Evolutionary conservation across 2,329 filamentous ascomycete genomes (phyloP).

Genomic region (Bertia moriformis): DNA sequence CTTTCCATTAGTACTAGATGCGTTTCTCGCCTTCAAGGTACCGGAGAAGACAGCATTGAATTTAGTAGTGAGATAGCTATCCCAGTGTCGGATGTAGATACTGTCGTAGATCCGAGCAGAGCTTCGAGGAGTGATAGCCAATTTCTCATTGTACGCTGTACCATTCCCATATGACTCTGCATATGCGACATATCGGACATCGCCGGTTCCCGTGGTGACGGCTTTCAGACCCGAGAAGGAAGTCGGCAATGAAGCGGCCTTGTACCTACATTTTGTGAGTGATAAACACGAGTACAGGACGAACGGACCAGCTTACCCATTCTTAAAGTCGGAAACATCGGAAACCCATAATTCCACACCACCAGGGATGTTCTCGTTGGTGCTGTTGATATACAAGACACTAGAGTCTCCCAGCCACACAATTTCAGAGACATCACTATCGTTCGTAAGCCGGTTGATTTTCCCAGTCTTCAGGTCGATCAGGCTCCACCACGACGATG

Average conservation of each 20-base stretch:
- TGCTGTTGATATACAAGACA: neutral
- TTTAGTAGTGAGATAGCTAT: constrained; percentile 53
- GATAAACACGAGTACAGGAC: neutral
- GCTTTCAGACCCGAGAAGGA: neutral
- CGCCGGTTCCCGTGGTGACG: neutral
- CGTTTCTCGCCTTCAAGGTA: constrained; percentile 27
- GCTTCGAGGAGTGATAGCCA: constrained; percentile 27
- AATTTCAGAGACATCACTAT: neutral
- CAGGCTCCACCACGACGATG: neutral
- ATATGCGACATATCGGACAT: neutral
- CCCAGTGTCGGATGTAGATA: constrained; percentile 73
- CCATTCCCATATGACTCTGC: neutral
- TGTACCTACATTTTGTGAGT: neutral
- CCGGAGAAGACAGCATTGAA: constrained; percentile 63
- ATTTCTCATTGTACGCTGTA: neutral
- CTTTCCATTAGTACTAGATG: neutral
- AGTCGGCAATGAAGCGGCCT: neutral
- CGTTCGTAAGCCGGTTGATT: neutral
- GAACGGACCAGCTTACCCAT: neutral
- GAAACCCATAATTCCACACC: neutral
- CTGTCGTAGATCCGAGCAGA: constrained; percentile 59
- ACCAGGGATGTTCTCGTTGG: neutral
- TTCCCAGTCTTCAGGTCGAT: neutral
- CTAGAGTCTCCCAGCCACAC: neutral
- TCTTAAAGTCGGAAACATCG: neutral